A percentile compares a stretch with the other conserved stretches of the same genome.
phyloP scores from a whole-genome alignment of 164 flowering plant species.

The Dillenia suffruticosa region DNA sequence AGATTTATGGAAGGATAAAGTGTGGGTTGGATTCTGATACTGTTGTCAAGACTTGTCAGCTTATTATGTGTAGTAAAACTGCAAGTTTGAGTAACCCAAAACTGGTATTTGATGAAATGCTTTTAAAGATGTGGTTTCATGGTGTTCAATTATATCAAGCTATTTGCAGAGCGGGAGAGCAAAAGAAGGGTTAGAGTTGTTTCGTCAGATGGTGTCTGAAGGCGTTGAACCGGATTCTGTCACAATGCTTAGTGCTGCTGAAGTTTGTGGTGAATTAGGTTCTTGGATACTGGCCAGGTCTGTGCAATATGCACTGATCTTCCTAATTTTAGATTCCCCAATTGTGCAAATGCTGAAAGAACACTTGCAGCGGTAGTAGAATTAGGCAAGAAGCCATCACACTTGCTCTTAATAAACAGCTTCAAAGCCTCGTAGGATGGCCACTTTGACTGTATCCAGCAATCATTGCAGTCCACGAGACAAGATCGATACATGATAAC shows the following conservation, averaged over 20 bases:
- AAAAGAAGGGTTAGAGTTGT: slow-evolving; percentile 41
- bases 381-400: slow-evolving; percentile 42
- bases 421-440: slow-evolving; percentile 42
- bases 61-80: slow-evolving; percentile 59
- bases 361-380: slow-evolving; percentile 49
- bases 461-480: slow-evolving; percentile 86
- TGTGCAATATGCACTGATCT: slow-evolving; percentile 53
- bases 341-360: slow-evolving; percentile 61
- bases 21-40: slow-evolving; percentile 56
- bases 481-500: slow-evolving; percentile 36
- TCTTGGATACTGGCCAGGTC: slow-evolving; percentile 38
- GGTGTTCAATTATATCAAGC: slow-evolving; percentile 60
- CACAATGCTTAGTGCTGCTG: slow-evolving; percentile 48
- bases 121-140: slow-evolving; percentile 56
- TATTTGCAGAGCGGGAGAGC: slow-evolving; percentile 43
- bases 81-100: slow-evolving; percentile 44
- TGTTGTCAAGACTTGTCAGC: slow-evolving; percentile 54
- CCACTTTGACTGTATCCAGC: slow-evolving; percentile 61
- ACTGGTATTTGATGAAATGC: slow-evolving; percentile 57
- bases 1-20: slow-evolving; percentile 61
- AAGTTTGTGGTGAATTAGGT: slow-evolving; percentile 63
- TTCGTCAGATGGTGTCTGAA: slow-evolving; percentile 42
- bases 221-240: slow-evolving; percentile 51
- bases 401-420: slow-evolving; percentile 42
- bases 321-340: slow-evolving; percentile 31